Evolutionary conservation across 306 rosid genomes (phyloP).

Genomic region (Biancaea sappan): DNA sequence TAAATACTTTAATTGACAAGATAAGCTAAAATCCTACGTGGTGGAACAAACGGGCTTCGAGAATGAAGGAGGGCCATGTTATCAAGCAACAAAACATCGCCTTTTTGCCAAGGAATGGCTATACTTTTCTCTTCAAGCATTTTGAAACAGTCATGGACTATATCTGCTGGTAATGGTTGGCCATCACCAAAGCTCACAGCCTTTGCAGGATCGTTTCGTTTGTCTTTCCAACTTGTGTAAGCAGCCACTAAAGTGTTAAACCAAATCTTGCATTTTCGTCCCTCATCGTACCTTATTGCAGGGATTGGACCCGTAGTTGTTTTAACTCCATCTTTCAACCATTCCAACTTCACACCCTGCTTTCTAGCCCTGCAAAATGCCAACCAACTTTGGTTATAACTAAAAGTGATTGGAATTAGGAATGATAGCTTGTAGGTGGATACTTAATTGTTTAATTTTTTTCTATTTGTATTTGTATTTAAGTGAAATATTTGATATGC

Average conservation of each 20-base stretch:
- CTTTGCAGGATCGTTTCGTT: conserved; percentile 52
- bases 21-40: conserved; percentile 60
- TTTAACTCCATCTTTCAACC: conserved; percentile 55
- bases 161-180: conserved; percentile 48
- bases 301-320: conserved; percentile 64
- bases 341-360: conserved; percentile 61
- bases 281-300: conserved; percentile 46
- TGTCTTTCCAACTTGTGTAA: conserved; percentile 57
- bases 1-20: conserved; percentile 54
- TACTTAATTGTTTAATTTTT: no score
- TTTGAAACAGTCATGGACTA: conserved; percentile 47
- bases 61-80: conserved; percentile 61
- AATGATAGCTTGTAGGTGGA: no score
- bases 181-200: conserved; percentile 60
- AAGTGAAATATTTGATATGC: no score
- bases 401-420: no score
- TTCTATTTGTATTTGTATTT: no score
- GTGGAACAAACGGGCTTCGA: conserved; percentile 49
- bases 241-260: conserved; percentile 65
- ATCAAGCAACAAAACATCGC: conserved; percentile 56
- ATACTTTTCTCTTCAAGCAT: conserved; percentile 59
- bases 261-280: conserved; percentile 54
- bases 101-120: conserved; percentile 63
- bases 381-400: background rate
- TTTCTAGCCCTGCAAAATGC: conserved; percentile 50